Percentiles rank a stretch among this genome's conserved stretches.
Evolutionary conservation across 306 rosid genomes (phyloP).

Genomic region (Ceratonia siliqua): DNA sequence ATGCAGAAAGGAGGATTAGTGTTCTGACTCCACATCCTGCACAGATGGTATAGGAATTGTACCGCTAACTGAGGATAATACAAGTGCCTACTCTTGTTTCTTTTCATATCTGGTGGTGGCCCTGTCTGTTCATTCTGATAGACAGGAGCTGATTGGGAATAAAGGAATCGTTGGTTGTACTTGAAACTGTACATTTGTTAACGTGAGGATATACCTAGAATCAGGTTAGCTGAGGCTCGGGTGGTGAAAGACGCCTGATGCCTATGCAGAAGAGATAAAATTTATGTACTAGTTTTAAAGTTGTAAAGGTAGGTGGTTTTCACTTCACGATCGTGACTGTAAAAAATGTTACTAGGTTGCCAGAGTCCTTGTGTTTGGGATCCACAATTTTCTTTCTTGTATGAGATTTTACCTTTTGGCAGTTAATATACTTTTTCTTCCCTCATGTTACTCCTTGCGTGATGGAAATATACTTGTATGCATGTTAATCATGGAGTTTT

Average conservation of each 20-base stretch:
- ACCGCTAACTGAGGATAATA: conserved; percentile 89
- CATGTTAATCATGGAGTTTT: neutral
- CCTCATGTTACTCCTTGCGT: neutral
- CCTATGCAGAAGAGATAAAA: conserved; percentile 52
- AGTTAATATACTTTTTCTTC: neutral
- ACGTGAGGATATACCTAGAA: conserved; percentile 71
- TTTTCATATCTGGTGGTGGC: conserved; percentile 37
- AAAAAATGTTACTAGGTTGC: conserved; percentile 44
- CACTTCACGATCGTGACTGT: conserved; percentile 33
- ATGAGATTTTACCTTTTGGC: conserved; percentile 11
- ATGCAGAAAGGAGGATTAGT: conserved; percentile 94
- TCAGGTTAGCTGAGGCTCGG: conserved; percentile 49
- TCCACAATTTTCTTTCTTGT: conserved; percentile 25
- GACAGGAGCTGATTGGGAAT: conserved; percentile 52
- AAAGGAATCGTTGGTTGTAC: conserved; percentile 73
- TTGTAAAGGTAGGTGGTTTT: conserved; percentile 40
- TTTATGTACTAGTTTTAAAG: conserved; percentile 39
- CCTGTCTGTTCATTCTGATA: conserved; percentile 37
- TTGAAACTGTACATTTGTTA: conserved; percentile 87
- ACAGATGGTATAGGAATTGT: conserved; percentile 67
- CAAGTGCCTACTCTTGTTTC: conserved; percentile 42
- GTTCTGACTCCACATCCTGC: conserved; percentile 77
- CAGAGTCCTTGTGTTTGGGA: conserved; percentile 33
- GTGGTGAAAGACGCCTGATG: conserved; percentile 48
- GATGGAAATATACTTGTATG: neutral